Base-by-base conservation (phyloP, 176 grass and related monocot genomes). In the Cenchrus americanus region DNA sequence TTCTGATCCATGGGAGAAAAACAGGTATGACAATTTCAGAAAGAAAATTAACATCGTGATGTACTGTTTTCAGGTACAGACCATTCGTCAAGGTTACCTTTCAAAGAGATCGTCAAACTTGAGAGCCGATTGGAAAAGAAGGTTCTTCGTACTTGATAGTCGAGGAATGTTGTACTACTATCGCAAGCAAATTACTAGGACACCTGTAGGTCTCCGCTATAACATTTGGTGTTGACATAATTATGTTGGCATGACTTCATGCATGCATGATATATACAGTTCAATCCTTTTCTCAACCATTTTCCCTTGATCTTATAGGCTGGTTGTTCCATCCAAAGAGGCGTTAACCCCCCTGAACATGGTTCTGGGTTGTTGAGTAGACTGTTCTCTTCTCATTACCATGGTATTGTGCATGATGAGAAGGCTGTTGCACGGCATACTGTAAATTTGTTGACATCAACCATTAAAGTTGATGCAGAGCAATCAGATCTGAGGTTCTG, bases 61-160 rank as follows among this genome's bases (percentile, higher is more conserved):
- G 40, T 73, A 74, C 54, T 62, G 69, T 81, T 69, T 93, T 62
- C 83, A 99, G 96, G 96, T 94, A 84, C 87, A 96, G 83, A 94
- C 94, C 68, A 99, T 99, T 80, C 91, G 94, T 73, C 96, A 99
- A 92, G 96, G 96, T 55, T 99, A 99, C 73, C 93, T 99, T 53
- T 93, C 94, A 37, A 99, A 99, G 81, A 88, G 96, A 71, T 99
- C 96, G 19, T 94, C 96, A 75, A 99, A 93, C 66, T 47, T 99
- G 77, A 96, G 96, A 96, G 96, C 81, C 10, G 96, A 99, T 82
- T 96, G 96, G 96, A 99, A 96, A 86, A 91, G 96, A 92, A 91
- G 96, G n/a, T 99, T 96, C 70, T 99, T 99, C 85, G 93, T 99
- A 80, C 93, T 99, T 63, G 96, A 99, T 90, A 99, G 93, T 75